Base-by-base conservation (phyloP, 805 yeast species). In the Starmerella geochares region DNA sequence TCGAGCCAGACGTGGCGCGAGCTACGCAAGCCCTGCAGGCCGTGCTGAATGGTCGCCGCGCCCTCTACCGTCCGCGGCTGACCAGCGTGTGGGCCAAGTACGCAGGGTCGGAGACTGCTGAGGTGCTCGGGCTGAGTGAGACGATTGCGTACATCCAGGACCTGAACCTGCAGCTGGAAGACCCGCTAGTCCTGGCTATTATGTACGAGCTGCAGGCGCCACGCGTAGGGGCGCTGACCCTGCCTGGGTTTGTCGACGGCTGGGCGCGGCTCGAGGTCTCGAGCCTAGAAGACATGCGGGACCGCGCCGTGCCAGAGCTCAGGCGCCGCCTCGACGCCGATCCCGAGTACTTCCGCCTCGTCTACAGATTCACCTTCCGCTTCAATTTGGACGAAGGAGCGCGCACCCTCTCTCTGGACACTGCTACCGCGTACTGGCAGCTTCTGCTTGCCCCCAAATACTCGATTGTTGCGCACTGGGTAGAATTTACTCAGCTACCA, bases 351-450 rank as follows among this genome's bases (percentile, higher is more conserved):
- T 77, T 81, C 58, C 73, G 74, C 47, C 63, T 67, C 25, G 74
- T 88, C 3, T 88, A 92, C 67, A 72, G 72, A 29, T 88, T 77
- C 65, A 73, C 94, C 0, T 90, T 83, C 67, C 72, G 69, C 9
- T 83, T 81, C 57, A 71, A 80, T 20, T 51, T 66, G 80, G 43
- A 90, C 80, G 40, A 71, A 4, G 78, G 79, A 13, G 78, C 77
- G 54, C 77, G 80, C 53, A 67, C 73, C 3, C 60, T 88, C 19
- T 69, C 73, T 8, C 63, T 70, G 3, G 88, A 80, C 0, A 72
- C 77, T 1, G 90, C 94, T 0, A 64, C 73, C 1, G 84, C 77
- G 17, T 84, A 86, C 66, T 90, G 96, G 97, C 65, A 68, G 31
- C 67, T 90, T 29, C 71, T 88, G 35, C 71, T 88, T 21, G 56